These are phyloP conservation scores for Mycena rebaudengoi DNA, from an alignment of 768 basidiomycete genomes.

Conservation along the genomic window DNA sequence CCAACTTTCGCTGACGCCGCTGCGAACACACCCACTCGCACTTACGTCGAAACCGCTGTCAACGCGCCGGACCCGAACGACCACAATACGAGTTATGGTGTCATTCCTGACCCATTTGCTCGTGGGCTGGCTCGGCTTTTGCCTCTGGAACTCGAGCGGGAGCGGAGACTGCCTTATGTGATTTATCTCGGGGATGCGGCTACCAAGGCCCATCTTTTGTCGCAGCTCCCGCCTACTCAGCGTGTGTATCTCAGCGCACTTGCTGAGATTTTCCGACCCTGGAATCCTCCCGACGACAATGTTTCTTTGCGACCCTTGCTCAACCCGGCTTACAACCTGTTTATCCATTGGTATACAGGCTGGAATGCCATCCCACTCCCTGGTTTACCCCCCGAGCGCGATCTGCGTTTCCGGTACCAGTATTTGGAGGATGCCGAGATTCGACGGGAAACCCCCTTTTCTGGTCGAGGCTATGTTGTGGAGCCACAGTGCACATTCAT, in stretches of 20 bases:
- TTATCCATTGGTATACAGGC: not conserved
- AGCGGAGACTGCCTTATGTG: not conserved
- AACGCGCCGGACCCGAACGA: not conserved
- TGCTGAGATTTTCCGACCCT: not conserved
- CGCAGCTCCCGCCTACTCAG: not conserved
- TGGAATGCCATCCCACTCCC: not conserved
- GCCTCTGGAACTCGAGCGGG: not conserved
- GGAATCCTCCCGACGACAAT: not conserved
- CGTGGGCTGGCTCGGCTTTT: not conserved
- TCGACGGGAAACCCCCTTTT: not conserved
- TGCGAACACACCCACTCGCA: not conserved
- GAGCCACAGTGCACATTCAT: not conserved
- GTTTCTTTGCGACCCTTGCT: not conserved
- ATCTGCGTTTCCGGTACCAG: not conserved
- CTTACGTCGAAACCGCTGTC: not conserved
- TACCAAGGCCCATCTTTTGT: not conserved
- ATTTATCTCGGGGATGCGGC: not conserved
- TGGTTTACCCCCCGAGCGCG: not conserved
- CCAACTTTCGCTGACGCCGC: no score
- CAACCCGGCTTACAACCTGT: not conserved
- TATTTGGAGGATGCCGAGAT: not conserved
- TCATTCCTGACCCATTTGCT: not conserved
- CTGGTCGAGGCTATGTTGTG: not conserved
- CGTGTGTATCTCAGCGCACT: not conserved
- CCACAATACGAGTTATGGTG: not conserved